phyloP scores from a whole-genome alignment of 495 filamentous ascomycete genomes.

The Penicillium samsonianum region DNA sequence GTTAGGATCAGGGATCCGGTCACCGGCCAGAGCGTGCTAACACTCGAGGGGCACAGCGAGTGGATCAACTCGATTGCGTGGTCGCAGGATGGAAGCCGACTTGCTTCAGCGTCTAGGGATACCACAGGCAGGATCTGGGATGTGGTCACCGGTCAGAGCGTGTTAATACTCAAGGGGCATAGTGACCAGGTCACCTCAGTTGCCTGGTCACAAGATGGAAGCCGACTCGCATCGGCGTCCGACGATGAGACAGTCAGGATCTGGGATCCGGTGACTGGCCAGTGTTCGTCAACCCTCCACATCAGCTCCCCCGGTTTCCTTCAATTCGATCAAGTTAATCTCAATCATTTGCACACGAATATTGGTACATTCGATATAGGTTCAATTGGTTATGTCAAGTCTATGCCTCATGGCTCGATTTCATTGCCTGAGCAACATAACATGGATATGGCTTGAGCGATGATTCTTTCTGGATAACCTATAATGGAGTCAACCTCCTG shows the following conservation, averaged over 20 bases:
- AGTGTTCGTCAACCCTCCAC: no score
- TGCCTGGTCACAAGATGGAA: conserved; percentile 14
- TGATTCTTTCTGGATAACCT: no score
- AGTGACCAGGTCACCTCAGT: neutral
- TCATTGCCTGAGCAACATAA: no score
- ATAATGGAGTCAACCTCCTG: no score
- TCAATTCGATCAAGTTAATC: no score
- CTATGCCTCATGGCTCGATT: no score
- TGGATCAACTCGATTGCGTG: conserved; percentile 23
- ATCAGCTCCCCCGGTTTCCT: no score
- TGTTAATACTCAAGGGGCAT: conserved; percentile 9
- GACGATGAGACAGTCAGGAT: conserved; percentile 18
- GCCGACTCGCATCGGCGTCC: conserved; percentile 13
- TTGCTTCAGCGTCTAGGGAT: conserved; percentile 16
- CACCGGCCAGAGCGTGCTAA: conserved; percentile 52
- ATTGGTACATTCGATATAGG: no score
- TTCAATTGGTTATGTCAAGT: no score
- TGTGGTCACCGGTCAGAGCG: neutral
- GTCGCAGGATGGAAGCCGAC: conserved; percentile 20
- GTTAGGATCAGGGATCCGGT: conserved; percentile 58
- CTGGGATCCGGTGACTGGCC: no score
- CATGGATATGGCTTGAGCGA: no score
- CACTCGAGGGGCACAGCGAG: conserved; percentile 14
- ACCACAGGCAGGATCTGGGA: conserved; percentile 15
- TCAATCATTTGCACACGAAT: no score